phyloP scores from a whole-genome alignment of 495 filamentous ascomycete species.

The Daldinia decipiens region DNA sequence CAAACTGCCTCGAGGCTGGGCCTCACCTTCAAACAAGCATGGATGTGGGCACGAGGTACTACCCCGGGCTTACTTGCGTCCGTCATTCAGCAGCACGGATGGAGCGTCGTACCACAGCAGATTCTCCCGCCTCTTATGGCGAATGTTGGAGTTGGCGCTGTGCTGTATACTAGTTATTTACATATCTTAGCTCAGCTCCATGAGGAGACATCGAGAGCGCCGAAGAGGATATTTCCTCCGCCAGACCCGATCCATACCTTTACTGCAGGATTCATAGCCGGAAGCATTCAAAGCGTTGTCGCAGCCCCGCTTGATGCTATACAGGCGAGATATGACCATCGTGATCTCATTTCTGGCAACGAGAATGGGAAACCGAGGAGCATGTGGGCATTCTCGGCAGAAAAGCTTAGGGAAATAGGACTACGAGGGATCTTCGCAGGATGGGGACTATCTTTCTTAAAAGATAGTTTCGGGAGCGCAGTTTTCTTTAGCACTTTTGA shows the following conservation, averaged over 20 bases:
- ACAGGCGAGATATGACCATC: constrained; percentile 78
- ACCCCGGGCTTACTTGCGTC: constrained; percentile 83
- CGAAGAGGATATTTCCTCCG: constrained; percentile 79
- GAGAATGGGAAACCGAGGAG: constrained; percentile 64
- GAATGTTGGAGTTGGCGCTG: constrained; percentile 84
- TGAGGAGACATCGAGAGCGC: constrained; percentile 72
- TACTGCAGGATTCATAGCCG: constrained; percentile 79
- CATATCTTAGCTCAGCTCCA: constrained; percentile 79
- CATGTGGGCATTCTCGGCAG: constrained; percentile 82
- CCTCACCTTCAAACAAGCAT: constrained; percentile 55
- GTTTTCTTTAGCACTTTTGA: constrained; percentile 90
- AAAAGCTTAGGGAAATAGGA: constrained; percentile 82
- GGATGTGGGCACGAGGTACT: constrained; percentile 72
- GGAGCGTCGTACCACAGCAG: constrained; percentile 88
- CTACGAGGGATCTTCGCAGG: constrained; percentile 83
- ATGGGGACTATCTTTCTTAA: constrained; percentile 78
- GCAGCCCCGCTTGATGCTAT: constrained; percentile 91
- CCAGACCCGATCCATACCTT: constrained; percentile 73
- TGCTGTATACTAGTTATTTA: constrained; percentile 89
- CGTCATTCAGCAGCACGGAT: constrained; percentile 81
- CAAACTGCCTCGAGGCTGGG: constrained; percentile 38
- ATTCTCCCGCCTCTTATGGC: constrained; percentile 86
- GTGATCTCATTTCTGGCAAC: constrained; percentile 71
- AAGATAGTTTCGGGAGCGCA: constrained; percentile 83
- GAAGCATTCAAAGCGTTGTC: constrained; percentile 78